These are phyloP conservation scores for Lactifluus piperatus DNA, from an alignment of 768 basidiomycete genomes.

Conservation along the genomic window DNA sequence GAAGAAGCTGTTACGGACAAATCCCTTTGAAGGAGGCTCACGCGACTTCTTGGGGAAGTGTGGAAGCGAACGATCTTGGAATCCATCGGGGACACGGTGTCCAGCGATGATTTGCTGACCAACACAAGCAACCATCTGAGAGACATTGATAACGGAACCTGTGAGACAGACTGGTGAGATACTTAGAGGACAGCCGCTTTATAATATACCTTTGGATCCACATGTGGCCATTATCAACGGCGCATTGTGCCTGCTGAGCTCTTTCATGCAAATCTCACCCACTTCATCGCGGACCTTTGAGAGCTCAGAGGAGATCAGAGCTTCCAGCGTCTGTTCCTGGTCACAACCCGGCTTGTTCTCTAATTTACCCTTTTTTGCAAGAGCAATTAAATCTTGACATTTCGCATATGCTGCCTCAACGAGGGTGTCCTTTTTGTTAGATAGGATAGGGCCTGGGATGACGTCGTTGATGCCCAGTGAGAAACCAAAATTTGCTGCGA, in stretches of 20 bases:
- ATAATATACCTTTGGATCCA: conserved; percentile 80
- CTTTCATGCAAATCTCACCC: conserved; percentile 96
- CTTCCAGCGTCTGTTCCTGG: conserved; percentile 94
- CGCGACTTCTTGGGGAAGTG: conserved; percentile 97
- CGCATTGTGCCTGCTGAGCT: conserved; percentile 94
- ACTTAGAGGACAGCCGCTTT: neutral
- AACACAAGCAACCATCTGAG: conserved; percentile 99
- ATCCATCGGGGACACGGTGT: conserved; percentile 96
- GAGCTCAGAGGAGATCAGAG: conserved; percentile 86
- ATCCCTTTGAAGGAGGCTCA: conserved; percentile 95
- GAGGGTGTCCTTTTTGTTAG: conserved; percentile 69
- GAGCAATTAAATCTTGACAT: conserved; percentile 79
- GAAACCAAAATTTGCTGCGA: conserved; percentile 90
- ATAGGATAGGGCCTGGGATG: conserved; percentile 84
- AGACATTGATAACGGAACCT: conserved; percentile 99
- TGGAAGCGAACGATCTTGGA: conserved; percentile 97
- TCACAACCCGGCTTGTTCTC: conserved; percentile 98
- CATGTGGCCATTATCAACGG: conserved; percentile 98
- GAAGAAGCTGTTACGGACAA: conserved; percentile 96
- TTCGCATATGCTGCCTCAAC: conserved; percentile 85
- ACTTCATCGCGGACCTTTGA: conserved; percentile 95
- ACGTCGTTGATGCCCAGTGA: conserved; percentile 98
- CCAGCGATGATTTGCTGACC: conserved; percentile 99
- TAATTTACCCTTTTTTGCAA: conserved; percentile 83
- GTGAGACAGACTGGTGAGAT: conserved; percentile 21